Evolutionary conservation across 2,329 filamentous ascomycete genomes (phyloP).

Genomic region (Penicillium sp.): DNA sequence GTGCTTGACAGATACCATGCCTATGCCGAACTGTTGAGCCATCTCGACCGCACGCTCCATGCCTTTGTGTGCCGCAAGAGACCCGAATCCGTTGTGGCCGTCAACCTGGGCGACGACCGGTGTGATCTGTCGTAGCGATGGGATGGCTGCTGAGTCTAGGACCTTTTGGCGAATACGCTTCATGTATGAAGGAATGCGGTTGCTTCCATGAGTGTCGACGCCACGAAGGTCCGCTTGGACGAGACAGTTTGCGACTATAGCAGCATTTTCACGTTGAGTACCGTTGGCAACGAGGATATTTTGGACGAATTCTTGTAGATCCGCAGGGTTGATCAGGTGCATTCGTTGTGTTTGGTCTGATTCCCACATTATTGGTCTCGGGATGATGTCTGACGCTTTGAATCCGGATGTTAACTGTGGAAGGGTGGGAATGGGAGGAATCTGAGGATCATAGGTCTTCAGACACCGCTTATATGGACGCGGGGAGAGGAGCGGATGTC

Average conservation of each 20-base stretch:
- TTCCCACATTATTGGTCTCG: too few relatives aligned
- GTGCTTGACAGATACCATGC: conserved; percentile 71
- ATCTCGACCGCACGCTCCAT: conserved; percentile 67
- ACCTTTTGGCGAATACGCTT: conserved; percentile 67
- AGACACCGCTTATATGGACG: too few relatives aligned
- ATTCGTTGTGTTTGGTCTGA: conserved; percentile 12
- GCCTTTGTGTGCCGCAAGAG: conserved; percentile 63
- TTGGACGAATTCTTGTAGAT: conserved; percentile 27
- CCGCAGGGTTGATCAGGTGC: conserved; percentile 17
- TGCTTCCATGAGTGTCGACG: conserved; percentile 75
- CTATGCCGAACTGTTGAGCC: conserved; percentile 64
- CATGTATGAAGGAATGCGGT: conserved; percentile 75
- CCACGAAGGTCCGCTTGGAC: conserved; percentile 73
- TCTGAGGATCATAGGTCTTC: too few relatives aligned
- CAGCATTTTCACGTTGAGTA: conserved; percentile 58
- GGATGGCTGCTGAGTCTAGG: conserved; percentile 46
- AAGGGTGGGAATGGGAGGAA: too few relatives aligned
- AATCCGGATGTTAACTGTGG: too few relatives aligned
- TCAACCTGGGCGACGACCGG: conserved; percentile 68
- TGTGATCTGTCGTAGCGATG: conserved; percentile 60
- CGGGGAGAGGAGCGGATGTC: too few relatives aligned
- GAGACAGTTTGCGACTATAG: conserved; percentile 64
- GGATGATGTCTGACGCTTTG: too few relatives aligned
- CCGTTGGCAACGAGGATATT: conserved; percentile 46
- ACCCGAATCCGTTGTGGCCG: conserved; percentile 71